Conservation (phyloP, 495 filamentous ascomycete genomes). For the Neurospora sp. region DNA sequence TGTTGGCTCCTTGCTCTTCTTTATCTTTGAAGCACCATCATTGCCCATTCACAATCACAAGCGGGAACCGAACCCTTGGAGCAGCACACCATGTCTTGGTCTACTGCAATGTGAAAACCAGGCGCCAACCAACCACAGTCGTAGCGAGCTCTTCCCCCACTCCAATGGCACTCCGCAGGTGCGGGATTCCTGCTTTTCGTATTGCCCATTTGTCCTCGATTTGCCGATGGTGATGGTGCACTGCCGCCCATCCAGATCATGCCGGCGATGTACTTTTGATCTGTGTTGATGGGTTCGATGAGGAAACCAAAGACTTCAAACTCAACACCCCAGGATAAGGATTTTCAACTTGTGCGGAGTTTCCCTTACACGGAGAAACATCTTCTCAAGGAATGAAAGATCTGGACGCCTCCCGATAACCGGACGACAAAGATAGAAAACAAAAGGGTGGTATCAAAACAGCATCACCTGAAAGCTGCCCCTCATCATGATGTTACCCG, state of each 20-base stretch:
- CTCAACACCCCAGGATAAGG: not conserved
- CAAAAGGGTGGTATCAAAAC: not conserved
- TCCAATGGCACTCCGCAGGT: not conserved
- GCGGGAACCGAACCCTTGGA: not conserved
- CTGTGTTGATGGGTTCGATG: not conserved
- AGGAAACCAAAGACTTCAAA: not conserved
- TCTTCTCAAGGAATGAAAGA: not conserved
- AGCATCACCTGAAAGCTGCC: not conserved
- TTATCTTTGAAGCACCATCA: not conserved
- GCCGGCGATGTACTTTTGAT: not conserved
- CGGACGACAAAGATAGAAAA: not conserved
- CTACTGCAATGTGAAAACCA: not conserved
- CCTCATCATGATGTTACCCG: not conserved
- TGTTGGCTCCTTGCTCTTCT: not conserved
- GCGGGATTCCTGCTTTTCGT: not conserved
- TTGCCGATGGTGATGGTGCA: not conserved
- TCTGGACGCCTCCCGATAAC: not conserved
- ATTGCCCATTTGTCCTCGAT: not conserved
- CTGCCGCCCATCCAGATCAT: not conserved
- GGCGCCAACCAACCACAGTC: not conserved
- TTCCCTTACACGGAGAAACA: not conserved
- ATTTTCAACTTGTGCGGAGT: not conserved
- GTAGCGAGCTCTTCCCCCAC: not conserved
- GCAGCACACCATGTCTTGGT: not conserved
- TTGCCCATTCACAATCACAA: not conserved